Conservation (phyloP, 2,329 filamentous ascomycete genomes). For the Claviceps quebecensis region DNA sequence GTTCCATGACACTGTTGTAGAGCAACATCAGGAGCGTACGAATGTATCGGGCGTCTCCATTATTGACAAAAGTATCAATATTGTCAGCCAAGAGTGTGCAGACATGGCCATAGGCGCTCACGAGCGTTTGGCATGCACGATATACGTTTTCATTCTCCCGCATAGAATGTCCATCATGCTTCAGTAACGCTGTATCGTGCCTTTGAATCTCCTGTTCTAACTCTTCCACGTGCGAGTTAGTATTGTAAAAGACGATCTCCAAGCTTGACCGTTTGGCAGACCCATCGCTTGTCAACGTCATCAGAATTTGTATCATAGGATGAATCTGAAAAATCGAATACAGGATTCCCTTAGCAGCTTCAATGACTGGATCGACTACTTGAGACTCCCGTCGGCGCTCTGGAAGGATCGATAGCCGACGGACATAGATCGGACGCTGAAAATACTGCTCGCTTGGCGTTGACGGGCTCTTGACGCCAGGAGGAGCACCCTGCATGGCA, state of each 20-base stretch:
- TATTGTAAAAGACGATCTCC: constrained; percentile 55
- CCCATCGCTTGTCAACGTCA: constrained; percentile 46
- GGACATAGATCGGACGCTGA: constrained; percentile 48
- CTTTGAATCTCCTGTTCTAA: constrained; percentile 51
- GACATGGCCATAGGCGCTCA: constrained; percentile 51
- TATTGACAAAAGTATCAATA: constrained; percentile 49
- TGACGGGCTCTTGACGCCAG: constrained; percentile 35
- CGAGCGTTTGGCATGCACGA: constrained; percentile 47
- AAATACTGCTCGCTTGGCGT: constrained; percentile 44
- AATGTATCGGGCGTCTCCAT: constrained; percentile 53
- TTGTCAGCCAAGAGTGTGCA: constrained; percentile 47
- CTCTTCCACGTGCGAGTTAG: constrained; percentile 51
- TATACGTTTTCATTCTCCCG: constrained; percentile 51
- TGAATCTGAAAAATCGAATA: constrained; percentile 57
- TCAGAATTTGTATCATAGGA: constrained; percentile 52
- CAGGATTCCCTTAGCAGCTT: constrained; percentile 51
- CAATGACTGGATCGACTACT: constrained; percentile 45
- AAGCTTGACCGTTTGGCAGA: constrained; percentile 48
- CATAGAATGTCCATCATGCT: constrained; percentile 32
- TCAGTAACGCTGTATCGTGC: constrained; percentile 35
- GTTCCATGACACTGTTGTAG: constrained; percentile 55
- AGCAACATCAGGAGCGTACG: constrained; percentile 48
- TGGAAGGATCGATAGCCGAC: constrained; percentile 48
- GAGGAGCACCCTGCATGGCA: constrained; percentile 44
- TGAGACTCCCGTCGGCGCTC: constrained; percentile 50